Base-by-base conservation (phyloP, 2,329 filamentous ascomycete genomes). In the Phialophora chinensis region DNA sequence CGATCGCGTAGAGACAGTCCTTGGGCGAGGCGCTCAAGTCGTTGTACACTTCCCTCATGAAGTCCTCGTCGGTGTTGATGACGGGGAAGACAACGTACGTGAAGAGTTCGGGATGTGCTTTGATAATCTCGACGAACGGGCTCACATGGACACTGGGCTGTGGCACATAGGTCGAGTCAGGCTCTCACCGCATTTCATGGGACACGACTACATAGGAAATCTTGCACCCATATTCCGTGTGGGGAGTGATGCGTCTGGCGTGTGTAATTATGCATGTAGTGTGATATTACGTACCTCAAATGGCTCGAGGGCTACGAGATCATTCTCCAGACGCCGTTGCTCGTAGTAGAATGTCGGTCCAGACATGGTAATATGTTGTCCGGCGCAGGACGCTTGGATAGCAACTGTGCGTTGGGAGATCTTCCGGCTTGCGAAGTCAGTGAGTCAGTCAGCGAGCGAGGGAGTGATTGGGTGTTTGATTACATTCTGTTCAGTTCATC, bases 281-380 rank as follows among this genome's bases (percentile, higher is more conserved):
- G n/a, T 29, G n/a, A 11, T 5, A 8, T 6, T 38, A 50, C 58
- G 23, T 60, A 60, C 58, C 42, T 60, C 58, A 20, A 60, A 60
- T 17, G 44, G 44, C 29, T 50, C 44, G 27, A 60, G 58, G 2
- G 58, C 44, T 11, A 60, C 44, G n/a, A 60, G 44, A 12, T 60
- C 58, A 25, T 60, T 60, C 44, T 60, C 58, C 17, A 60, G 58
- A 4, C 44, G 58, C 7, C 42, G 58, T 27, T 60, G 58, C 42
- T 38, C 58, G 20, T 60, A 60, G 58, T 38, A 14, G 44, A 60
- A 60, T 7, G 38, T 44, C 56, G 20, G 7, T 20, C 17, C 33
- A 12, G 33, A 11, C 33, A 35, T 35, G 33, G 33, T 31, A 31
- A 1, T 31, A 31, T 8, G 29, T 4, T 12, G 33, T 35, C 33